Base-by-base conservation (phyloP, 192 early-diverging fungal species). In the Coemansia sp. region DNA sequence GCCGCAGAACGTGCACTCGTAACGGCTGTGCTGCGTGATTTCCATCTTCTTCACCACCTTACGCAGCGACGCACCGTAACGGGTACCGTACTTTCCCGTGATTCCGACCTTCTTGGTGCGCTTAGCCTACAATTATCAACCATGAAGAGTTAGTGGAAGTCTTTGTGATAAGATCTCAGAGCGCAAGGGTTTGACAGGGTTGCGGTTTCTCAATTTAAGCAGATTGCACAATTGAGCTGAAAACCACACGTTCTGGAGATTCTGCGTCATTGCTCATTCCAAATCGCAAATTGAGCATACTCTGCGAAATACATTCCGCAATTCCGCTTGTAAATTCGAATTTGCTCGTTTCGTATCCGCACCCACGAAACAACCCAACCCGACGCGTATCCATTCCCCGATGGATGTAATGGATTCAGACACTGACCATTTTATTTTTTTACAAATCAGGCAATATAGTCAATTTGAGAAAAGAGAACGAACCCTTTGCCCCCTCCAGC, bases 1-100 rank as follows among this genome's bases (percentile, higher is more conserved):
- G 69, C 97, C 96, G 86, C 97, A 99, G 95, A 99, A 99, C 73
- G 94, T 90, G 87, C 97, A 99, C 70, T 93, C 96, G 92, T 99
- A 99, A 86, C 94, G 94, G 82, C 90, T 86, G 87, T 99, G 97
- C 87, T 99, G 97, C 80, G 94, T 93, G 83, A 98, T 94, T 91
- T 99, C 97, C 88, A 98, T 96, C 90, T 95, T 95, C 89, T 95
- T 95, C 61, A 92, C 85, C 76, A 87, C 85, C 88, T 99, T 99
- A 87, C 97, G 89, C 73, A 99, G 89, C 61, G 97, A 98, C 71
- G 97, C 94, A 94, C 97, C 97, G 88, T 99, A 99, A 87, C 97
- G 94, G 78, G 93, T 93, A 88, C 97, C 97, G 92, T 99, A 99
- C 85, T 99, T 99, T 82, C 97, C 97, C 87, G 90, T 91, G 85